Evolutionary conservation across 2,329 filamentous ascomycete species (phyloP).

Genomic region (Gremmenia infestans): DNA sequence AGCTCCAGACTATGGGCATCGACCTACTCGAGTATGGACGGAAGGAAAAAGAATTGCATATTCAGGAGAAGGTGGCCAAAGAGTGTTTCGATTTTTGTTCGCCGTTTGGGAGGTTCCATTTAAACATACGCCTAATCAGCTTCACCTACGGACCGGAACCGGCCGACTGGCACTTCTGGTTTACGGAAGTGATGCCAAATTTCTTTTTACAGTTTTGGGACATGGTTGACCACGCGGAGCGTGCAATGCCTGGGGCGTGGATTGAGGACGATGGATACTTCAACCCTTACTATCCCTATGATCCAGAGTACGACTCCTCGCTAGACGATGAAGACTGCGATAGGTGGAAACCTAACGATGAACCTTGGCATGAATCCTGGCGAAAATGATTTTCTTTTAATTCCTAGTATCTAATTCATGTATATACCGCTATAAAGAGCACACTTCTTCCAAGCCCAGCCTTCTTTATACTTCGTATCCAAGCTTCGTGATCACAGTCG

Average conservation of each 20-base stretch:
- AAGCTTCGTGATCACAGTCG: no score
- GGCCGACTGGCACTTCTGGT: not conserved
- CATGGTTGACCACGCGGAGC: slow-evolving; percentile 5
- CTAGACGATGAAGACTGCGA: no score
- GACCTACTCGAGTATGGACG: not conserved
- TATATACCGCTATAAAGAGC: no score
- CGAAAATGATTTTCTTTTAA: no score
- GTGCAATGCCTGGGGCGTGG: slow-evolving; percentile 2
- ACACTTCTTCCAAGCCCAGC: no score
- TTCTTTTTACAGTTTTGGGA: not conserved
- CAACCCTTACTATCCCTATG: not conserved
- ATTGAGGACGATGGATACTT: not conserved
- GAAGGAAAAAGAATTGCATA: not conserved
- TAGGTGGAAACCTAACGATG: no score
- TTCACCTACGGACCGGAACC: not conserved
- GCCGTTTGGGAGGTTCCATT: not conserved
- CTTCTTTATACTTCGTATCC: no score
- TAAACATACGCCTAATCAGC: not conserved
- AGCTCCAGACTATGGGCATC: not conserved
- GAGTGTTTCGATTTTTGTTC: not conserved
- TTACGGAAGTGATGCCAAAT: not conserved
- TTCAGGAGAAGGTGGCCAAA: not conserved
- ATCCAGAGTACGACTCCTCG: not conserved
- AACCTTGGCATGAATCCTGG: no score
- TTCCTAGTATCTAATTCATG: no score